Evolutionary conservation across 2,329 filamentous ascomycete species (phyloP).

Genomic region (Corinectria fuckeliana): DNA sequence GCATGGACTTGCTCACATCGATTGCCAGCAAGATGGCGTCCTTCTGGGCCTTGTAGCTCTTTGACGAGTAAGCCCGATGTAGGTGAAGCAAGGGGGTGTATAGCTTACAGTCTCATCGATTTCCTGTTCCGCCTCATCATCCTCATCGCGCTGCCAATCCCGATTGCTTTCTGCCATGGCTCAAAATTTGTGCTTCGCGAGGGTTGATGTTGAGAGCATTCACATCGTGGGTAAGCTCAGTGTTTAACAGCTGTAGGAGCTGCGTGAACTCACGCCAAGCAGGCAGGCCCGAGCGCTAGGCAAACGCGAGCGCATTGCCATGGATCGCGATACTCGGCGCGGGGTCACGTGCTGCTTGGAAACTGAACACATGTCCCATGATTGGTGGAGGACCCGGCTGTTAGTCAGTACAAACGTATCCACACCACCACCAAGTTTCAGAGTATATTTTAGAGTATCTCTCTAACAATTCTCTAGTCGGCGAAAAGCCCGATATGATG

Average conservation of each 20-base stretch:
- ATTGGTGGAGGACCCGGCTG: slow-evolving; percentile 33
- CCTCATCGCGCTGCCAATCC: slow-evolving; percentile 59
- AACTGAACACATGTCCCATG: slow-evolving; percentile 29
- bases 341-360: slow-evolving; percentile 40
- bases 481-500: slow-evolving; percentile 33
- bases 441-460: slow-evolving; percentile 9
- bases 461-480: slow-evolving; percentile 11
- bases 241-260: slow-evolving; percentile 30
- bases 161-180: slow-evolving; percentile 44
- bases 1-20: slow-evolving; percentile 88
- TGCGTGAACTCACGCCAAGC: slow-evolving; percentile 29
- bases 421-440: background rate
- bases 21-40: slow-evolving; percentile 99
- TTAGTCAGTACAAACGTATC: slow-evolving; percentile 22
- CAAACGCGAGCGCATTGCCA: slow-evolving; percentile 41
- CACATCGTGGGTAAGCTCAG: slow-evolving; percentile 28
- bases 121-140: slow-evolving; percentile 68
- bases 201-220: slow-evolving; percentile 4
- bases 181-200: slow-evolving; percentile 19
- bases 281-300: slow-evolving; percentile 37
- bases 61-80: slow-evolving; percentile 23
- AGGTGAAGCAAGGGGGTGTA: background rate
- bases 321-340: slow-evolving; percentile 35
- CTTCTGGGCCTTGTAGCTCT: slow-evolving; percentile 91
- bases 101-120: slow-evolving; percentile 67